phyloP scores from a whole-genome alignment of 2,329 filamentous ascomycete genomes.

The Fusarium nisikadoi region DNA sequence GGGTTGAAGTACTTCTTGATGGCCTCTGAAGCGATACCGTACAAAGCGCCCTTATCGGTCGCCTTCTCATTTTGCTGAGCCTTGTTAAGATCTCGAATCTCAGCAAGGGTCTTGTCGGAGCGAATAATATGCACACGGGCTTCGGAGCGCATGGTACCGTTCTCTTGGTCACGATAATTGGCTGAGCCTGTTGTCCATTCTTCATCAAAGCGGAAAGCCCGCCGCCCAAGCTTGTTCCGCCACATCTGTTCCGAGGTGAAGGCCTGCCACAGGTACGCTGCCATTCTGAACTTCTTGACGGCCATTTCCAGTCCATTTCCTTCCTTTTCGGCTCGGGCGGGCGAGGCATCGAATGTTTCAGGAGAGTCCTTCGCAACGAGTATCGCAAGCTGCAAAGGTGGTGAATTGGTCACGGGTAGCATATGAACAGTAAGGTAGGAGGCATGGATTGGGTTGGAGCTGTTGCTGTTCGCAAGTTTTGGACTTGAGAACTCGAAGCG shows the following conservation, averaged over 20 bases:
- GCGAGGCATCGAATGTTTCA: constrained; percentile 83
- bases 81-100: constrained; percentile 80
- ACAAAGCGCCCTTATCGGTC: constrained; percentile 77
- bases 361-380: constrained; percentile 89
- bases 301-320: constrained; percentile 85
- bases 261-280: constrained; percentile 95
- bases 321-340: constrained; percentile 79
- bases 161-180: constrained; percentile 77
- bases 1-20: constrained; percentile 81
- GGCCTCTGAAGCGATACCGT: constrained; percentile 79
- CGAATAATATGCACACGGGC: constrained; percentile 89
- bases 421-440: constrained; percentile 87
- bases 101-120: constrained; percentile 82
- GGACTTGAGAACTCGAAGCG: constrained; percentile 89
- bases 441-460: constrained; percentile 76
- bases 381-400: constrained; percentile 90
- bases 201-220: constrained; percentile 91
- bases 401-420: constrained; percentile 79
- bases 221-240: constrained; percentile 84
- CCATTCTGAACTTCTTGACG: constrained; percentile 91
- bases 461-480: constrained; percentile 77
- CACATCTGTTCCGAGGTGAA: constrained; percentile 98
- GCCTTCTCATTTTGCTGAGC: constrained; percentile 81
- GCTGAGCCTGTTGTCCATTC: constrained; percentile 90
- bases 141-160: constrained; percentile 84